Conservation (phyloP, 805 yeast species). For the Saccharomycopsis sp. region DNA sequence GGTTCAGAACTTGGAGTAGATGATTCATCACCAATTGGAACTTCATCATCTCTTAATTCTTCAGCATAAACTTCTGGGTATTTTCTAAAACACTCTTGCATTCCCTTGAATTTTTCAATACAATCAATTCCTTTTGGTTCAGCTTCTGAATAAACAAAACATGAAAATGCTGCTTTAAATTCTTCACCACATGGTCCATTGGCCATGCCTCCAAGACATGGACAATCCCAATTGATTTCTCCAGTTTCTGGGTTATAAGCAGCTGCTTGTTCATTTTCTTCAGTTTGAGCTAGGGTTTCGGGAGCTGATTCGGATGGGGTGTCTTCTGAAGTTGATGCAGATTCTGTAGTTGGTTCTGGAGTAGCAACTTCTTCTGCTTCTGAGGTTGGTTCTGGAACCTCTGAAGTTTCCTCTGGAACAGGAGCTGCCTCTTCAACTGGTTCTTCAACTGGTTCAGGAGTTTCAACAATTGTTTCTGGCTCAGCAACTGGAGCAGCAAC, state of each 20-base stretch:
- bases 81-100: slow-evolving; percentile 90
- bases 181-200: slow-evolving; percentile 97
- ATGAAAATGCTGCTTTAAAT: slow-evolving; percentile 87
- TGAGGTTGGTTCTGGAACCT: no score
- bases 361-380: no score
- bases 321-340: no score
- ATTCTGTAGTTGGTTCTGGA: no score
- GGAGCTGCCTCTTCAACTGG: no score
- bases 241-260: slow-evolving; percentile 72
- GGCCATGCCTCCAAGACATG: slow-evolving; percentile 97
- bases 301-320: no score
- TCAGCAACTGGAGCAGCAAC: no score
- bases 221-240: slow-evolving; percentile 98
- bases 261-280: slow-evolving; percentile 15
- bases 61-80: slow-evolving; percentile 92
- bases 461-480: no score
- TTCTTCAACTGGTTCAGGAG: no score
- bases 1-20: slow-evolving; percentile 12
- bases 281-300: no score
- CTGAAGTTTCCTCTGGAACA: no score
- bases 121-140: slow-evolving; percentile 98
- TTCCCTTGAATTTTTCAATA: slow-evolving; percentile 75
- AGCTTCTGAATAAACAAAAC: slow-evolving; percentile 86
- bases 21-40: slow-evolving; percentile 24
- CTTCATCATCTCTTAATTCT: slow-evolving; percentile 75